These are phyloP conservation scores for Decorospora gaudefroyi DNA, from an alignment of 2,329 filamentous ascomycete genomes.

Conservation along the genomic window DNA sequence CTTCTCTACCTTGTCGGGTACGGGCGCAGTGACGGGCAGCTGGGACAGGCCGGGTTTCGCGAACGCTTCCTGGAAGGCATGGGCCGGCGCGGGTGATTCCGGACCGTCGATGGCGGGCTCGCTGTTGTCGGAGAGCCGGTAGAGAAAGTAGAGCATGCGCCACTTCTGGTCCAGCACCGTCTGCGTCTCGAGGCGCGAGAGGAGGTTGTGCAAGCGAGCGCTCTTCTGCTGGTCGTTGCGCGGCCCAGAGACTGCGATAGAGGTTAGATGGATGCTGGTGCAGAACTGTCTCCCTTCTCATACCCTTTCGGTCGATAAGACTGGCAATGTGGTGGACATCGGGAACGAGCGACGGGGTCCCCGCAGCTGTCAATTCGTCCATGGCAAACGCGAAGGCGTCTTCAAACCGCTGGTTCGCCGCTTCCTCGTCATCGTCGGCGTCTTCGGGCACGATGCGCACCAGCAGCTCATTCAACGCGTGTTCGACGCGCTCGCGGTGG, in stretches of 20 bases:
- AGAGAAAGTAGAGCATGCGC: conserved; percentile 90
- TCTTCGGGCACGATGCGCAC: conserved; percentile 71
- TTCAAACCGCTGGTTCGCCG: conserved; percentile 70
- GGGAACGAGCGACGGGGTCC: conserved; percentile 62
- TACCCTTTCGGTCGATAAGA: conserved; percentile 80
- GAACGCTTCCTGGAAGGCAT: conserved; percentile 54
- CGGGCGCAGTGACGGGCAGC: conserved; percentile 39
- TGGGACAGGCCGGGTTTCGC: conserved; percentile 52
- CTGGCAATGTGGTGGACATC: conserved; percentile 92
- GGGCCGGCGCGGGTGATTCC: conserved; percentile 15
- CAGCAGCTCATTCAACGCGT: conserved; percentile 78
- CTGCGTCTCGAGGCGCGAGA: conserved; percentile 84
- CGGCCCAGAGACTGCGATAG: conserved; percentile 66
- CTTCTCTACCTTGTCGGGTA: conserved; percentile 31
- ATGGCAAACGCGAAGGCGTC: conserved; percentile 60
- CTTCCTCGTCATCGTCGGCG: conserved; percentile 68
- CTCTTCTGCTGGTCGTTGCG: conserved; percentile 70
- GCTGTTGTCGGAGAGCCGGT: conserved; percentile 72
- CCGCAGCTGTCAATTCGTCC: conserved; percentile 51
- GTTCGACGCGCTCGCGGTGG: conserved; percentile 67
- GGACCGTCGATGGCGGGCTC: too few relatives aligned
- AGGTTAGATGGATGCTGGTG: conserved; percentile 16
- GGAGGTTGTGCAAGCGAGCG: conserved; percentile 86
- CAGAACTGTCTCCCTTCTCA: background rate
- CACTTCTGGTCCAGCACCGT: conserved; percentile 95